Conservation (phyloP, 2,329 filamentous ascomycete species). For the Colletotrichum spaethianum region DNA sequence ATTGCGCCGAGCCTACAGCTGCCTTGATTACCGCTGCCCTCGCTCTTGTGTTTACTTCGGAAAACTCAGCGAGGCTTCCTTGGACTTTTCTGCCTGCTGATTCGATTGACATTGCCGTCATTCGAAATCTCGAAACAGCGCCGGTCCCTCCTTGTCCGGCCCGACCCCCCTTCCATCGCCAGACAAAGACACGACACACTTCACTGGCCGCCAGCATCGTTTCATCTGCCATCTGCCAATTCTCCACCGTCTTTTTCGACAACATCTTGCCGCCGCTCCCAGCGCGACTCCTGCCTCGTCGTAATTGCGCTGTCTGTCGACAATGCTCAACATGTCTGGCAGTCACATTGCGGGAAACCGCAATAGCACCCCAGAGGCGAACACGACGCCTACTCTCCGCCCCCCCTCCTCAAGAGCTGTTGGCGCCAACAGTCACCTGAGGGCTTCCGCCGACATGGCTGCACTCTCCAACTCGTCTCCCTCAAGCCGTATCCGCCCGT, state of each 20-base stretch:
- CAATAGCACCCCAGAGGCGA: conserved; percentile 96
- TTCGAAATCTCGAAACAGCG: conserved; percentile 40
- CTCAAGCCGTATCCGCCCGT: conserved; percentile 88
- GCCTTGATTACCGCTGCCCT: neutral
- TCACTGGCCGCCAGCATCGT: conserved; percentile 37
- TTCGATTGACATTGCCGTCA: conserved; percentile 21
- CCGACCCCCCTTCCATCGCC: conserved; percentile 34
- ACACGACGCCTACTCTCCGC: conserved; percentile 84
- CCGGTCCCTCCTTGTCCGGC: conserved; percentile 38
- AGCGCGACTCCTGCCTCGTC: conserved; percentile 20
- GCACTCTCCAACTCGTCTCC: conserved; percentile 78
- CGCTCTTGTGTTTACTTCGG: neutral
- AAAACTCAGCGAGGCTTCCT: neutral
- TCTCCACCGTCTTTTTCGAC: conserved; percentile 22
- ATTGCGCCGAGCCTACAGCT: conserved; percentile 6
- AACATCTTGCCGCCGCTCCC: conserved; percentile 24
- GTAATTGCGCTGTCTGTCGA: conserved; percentile 38
- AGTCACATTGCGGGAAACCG: conserved; percentile 84
- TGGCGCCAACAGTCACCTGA: conserved; percentile 86
- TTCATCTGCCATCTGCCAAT: conserved; percentile 38
- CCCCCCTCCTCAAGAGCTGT: conserved; percentile 85
- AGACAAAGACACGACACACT: conserved; percentile 40
- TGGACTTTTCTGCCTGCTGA: conserved; percentile 10
- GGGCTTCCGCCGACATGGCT: conserved; percentile 96
- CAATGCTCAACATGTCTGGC: conserved; percentile 76